A percentile compares a stretch with the other conserved stretches of the same genome.
These are phyloP conservation scores for Aspergillus ustus DNA, from an alignment of 2,329 filamentous ascomycete genomes.

Conservation along the genomic window DNA sequence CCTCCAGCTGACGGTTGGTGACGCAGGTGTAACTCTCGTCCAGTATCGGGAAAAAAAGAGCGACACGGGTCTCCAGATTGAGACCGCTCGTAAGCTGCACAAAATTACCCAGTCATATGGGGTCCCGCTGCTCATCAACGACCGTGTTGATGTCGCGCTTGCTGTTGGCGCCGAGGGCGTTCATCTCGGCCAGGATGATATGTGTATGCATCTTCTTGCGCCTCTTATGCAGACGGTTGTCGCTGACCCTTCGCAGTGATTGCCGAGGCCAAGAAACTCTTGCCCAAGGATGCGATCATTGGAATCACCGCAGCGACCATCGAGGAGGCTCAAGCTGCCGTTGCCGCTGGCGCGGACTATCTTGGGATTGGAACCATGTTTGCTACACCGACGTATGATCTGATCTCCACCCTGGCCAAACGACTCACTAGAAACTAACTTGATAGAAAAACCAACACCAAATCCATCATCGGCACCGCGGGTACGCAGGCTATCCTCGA, in stretches of 20 bases:
- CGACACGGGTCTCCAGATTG: slow-evolving; percentile 72
- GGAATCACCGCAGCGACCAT: slow-evolving; percentile 81
- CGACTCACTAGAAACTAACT: slow-evolving; percentile 13
- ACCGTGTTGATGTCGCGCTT: slow-evolving; percentile 85
- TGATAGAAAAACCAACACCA: slow-evolving; percentile 80
- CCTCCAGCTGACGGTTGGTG: slow-evolving; percentile 27
- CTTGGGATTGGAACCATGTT: slow-evolving; percentile 90
- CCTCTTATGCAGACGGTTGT: background rate
- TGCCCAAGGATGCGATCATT: slow-evolving; percentile 80
- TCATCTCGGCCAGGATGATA: slow-evolving; percentile 93
- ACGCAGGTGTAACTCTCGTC: slow-evolving; percentile 71
- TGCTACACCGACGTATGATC: slow-evolving; percentile 75
- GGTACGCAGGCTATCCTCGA: slow-evolving; percentile 71
- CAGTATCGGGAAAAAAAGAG: slow-evolving; percentile 90
- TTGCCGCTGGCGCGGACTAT: slow-evolving; percentile 81
- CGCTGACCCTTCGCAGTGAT: slow-evolving; percentile 53
- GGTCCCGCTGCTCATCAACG: slow-evolving; percentile 89
- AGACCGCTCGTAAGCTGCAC: slow-evolving; percentile 71
- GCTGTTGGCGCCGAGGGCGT: slow-evolving; percentile 88
- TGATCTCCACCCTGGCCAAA: background rate
- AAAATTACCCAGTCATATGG: slow-evolving; percentile 67
- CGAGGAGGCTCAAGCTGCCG: slow-evolving; percentile 74
- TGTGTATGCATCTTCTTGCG: slow-evolving; percentile 58
- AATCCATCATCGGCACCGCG: slow-evolving; percentile 74
- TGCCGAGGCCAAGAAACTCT: slow-evolving; percentile 68